Evolutionary conservation across 169 alveolate genomes (phyloP).

Genomic region (Plasmodium chabaudi): DNA sequence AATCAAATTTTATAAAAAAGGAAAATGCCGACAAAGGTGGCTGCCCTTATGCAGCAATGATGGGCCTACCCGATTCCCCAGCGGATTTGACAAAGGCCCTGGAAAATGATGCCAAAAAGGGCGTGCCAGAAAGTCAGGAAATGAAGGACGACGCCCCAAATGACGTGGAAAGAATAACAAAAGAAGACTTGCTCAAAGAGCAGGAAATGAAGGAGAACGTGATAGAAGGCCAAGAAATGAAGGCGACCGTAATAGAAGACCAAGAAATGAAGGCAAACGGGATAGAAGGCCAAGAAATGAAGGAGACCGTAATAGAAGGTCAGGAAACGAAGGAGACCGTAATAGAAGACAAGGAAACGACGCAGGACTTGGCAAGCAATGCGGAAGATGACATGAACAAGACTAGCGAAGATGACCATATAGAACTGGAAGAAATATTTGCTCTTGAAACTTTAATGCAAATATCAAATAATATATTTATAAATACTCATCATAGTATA

Average conservation of each 20-base stretch:
- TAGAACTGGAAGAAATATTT: constrained; percentile 48
- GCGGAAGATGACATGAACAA: not conserved
- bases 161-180: too few relatives aligned
- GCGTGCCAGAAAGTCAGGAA: not conserved
- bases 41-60: too few relatives aligned
- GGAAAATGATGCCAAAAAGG: not conserved
- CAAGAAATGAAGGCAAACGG: not conserved
- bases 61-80: too few relatives aligned
- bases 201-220: not conserved
- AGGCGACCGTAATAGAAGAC: too few relatives aligned
- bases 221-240: too few relatives aligned
- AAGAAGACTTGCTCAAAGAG: not conserved
- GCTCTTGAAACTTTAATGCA: constrained; percentile 65
- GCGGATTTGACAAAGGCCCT: not conserved
- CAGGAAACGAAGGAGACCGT: too few relatives aligned
- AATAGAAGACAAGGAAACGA: too few relatives aligned
- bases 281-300: not conserved
- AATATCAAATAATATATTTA: constrained; percentile 47
- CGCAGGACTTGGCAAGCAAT: not conserved
- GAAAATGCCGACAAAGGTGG: too few relatives aligned
- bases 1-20: too few relatives aligned
- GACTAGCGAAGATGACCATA: not conserved
- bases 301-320: not conserved
- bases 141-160: too few relatives aligned
- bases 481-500: constrained; percentile 51